Evolutionary conservation across 129 eudicot species (phyloP).

Genomic region (Glebionis coronaria): DNA sequence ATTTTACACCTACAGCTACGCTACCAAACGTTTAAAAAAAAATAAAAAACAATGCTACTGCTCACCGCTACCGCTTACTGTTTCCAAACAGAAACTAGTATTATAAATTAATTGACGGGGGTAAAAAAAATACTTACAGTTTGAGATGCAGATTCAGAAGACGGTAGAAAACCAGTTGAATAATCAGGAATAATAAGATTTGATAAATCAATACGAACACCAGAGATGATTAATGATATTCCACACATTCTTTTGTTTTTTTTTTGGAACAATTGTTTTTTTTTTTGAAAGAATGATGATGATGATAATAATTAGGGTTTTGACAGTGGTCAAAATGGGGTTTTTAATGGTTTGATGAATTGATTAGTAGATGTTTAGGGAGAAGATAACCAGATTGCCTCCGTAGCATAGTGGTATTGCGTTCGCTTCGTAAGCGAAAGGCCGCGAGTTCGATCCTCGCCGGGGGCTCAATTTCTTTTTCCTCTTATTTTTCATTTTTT

Average conservation of each 20-base stretch:
- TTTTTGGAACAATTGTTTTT: neutral
- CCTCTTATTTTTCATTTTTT: no score
- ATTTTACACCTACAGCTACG: no score
- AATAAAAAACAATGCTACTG: no score
- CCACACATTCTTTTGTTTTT: constrained; percentile 62
- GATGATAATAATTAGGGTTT: constrained; percentile 5
- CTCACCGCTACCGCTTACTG: no score
- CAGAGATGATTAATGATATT: constrained; percentile 62
- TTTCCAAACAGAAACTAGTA: no score
- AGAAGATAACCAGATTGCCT: constrained; percentile 31
- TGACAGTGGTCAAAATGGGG: neutral
- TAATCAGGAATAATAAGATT: constrained; percentile 20
- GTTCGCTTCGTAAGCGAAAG: constrained; percentile 99
- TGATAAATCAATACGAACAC: constrained; percentile 49
- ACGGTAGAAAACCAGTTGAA: constrained; percentile 14
- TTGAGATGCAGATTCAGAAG: constrained; percentile 8
- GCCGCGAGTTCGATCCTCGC: constrained; percentile 99
- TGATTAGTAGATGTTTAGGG: no score
- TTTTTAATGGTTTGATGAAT: neutral
- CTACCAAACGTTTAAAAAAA: no score
- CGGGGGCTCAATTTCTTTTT: no score
- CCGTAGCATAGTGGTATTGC: constrained; percentile 93
- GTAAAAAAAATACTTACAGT: constrained; percentile 35
- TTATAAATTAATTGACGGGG: no score
- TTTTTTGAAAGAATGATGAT: neutral